phyloP scores from a whole-genome alignment of 768 basidiomycete species.

The Paxillus ammoniavirescens region DNA sequence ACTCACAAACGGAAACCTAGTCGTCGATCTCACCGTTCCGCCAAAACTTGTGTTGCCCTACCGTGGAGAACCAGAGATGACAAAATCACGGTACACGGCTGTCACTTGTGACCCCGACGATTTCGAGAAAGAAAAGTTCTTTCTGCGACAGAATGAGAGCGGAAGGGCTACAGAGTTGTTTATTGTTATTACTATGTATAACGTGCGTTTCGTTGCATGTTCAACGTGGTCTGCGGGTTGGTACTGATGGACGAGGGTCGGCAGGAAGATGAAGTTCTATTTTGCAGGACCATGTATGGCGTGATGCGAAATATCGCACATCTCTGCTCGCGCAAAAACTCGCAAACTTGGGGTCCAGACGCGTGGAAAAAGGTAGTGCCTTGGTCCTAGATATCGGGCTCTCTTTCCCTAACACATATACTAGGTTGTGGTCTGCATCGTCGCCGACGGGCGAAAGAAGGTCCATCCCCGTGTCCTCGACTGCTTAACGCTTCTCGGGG shows the following conservation, averaged over 20 bases:
- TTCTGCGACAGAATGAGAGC: conserved; percentile 78
- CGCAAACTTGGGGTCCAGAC: conserved; percentile 93
- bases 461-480: conserved; percentile 83
- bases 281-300: conserved; percentile 91
- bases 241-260: conserved; percentile 9
- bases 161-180: conserved; percentile 86
- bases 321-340: conserved; percentile 81
- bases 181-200: conserved; percentile 96
- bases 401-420: not conserved
- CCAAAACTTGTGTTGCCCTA: conserved; percentile 78
- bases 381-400: not conserved
- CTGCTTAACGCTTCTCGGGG: conserved; percentile 88
- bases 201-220: conserved; percentile 54
- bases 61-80: conserved; percentile 69
- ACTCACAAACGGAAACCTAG: conserved; percentile 85
- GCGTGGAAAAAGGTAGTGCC: conserved; percentile 86
- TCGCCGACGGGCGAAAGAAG: conserved; percentile 84
- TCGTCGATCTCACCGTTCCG: conserved; percentile 81
- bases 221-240: not conserved
- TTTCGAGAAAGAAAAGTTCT: conserved; percentile 81
- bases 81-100: conserved; percentile 76
- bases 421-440: conserved; percentile 89
- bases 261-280: conserved; percentile 86
- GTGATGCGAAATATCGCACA: conserved; percentile 89
- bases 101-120: conserved; percentile 95